These are phyloP conservation scores for Amanita jacksonii DNA, from an alignment of 768 basidiomycete genomes.

Conservation along the genomic window DNA sequence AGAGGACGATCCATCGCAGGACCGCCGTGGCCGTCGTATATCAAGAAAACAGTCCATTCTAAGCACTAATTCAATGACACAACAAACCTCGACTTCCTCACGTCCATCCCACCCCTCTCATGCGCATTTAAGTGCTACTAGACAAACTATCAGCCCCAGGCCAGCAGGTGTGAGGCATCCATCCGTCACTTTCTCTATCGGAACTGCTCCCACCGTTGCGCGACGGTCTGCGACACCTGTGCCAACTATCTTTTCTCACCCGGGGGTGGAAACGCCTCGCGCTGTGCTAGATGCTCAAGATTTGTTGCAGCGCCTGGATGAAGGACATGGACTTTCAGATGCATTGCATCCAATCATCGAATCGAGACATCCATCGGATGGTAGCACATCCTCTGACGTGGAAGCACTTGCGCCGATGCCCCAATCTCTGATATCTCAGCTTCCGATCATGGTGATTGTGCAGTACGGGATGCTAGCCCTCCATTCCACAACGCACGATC, in stretches of 20 bases:
- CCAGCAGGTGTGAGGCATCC: slow-evolving; percentile 19
- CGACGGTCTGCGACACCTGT: slow-evolving; percentile 50
- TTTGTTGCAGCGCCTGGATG: slow-evolving; percentile 36
- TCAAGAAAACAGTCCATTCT: slow-evolving; percentile 5
- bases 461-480: slow-evolving; percentile 88
- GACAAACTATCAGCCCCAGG: slow-evolving; percentile 13
- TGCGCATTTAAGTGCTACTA: slow-evolving; percentile 5
- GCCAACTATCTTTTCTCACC: slow-evolving; percentile 76
- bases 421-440: slow-evolving; percentile 57
- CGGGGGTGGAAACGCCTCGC: slow-evolving; percentile 71
- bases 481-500: slow-evolving; percentile 85
- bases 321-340: slow-evolving; percentile 23
- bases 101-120: slow-evolving; percentile 1
- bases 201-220: slow-evolving; percentile 28
- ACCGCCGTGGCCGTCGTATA: slow-evolving; percentile 10
- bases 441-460: slow-evolving; percentile 78
- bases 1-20: slow-evolving; percentile 7
- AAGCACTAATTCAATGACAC: slow-evolving; percentile 13
- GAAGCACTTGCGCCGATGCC: slow-evolving; percentile 43
- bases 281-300: slow-evolving; percentile 69
- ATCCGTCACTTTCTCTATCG: slow-evolving; percentile 17
- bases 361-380: slow-evolving; percentile 25
- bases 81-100: slow-evolving; percentile 13
- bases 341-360: slow-evolving; percentile 46
- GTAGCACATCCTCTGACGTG: slow-evolving; percentile 21